Evolutionary conservation across 495 filamentous ascomycete genomes (phyloP), one percentile per base, ranked within the genome.

Genomic region (Pseudotulostoma volvatum): DNA sequence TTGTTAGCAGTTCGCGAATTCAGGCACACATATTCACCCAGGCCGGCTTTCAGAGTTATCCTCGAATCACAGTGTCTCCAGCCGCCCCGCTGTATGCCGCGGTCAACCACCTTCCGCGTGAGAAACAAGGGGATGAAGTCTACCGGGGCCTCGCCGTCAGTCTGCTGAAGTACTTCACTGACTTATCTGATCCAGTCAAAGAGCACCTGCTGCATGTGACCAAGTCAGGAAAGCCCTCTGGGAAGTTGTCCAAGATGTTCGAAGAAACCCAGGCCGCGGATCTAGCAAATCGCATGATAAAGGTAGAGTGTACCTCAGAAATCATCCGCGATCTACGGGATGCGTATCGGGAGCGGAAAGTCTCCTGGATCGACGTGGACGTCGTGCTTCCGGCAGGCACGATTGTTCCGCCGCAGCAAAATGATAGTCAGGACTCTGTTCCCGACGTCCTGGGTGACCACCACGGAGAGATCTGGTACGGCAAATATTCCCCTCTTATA

Each of bases 21-120:
- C 88, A 95, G 63, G 74, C 84, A 41, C 85, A 95, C 59, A 69
- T 96, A 56, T 83, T 88, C 64, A 81, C 80, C 38, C 73, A 83
- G 2, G 88, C 84, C 33, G 90, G 90, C 36, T 79, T 88, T 40
- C 76, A 81, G 44, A 83, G 79, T 38, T 96, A 85, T 54, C 76
- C 82, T 42, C 84, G 90, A 46, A 73, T 97, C 45, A 88, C 84
- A 9, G 75, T 95, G 38, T 90, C 90, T 16, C 88, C 87, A 16
- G 87, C 77, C 40, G 93, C 88, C n/a, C 77, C 90, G n/a, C 75
- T 92, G 43, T 97, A 95, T 55, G 74, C 76, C 41, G 86, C 85
- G 20, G 87, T 97, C 52, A 78, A 80, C 52, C 75, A 92, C 52
- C 70, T 99, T n/a, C 83, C 92, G 16, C 76, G 81, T 40, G 87